These are phyloP conservation scores for Roridomyces roridus DNA, from an alignment of 768 basidiomycete genomes.

Conservation along the genomic window DNA sequence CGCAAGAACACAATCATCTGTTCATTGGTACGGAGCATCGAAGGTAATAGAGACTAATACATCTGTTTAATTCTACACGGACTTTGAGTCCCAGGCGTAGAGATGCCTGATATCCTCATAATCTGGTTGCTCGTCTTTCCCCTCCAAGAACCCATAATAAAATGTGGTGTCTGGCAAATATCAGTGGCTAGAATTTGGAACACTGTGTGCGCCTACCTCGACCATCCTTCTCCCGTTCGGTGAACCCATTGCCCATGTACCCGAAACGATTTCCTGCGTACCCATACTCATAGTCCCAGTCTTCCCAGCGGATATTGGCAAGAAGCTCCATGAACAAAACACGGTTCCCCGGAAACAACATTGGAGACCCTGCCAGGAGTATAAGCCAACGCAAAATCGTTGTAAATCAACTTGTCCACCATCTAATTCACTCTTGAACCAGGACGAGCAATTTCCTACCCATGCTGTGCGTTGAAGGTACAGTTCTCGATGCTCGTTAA, in stretches of 20 bases:
- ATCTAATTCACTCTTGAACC: constrained; percentile 28
- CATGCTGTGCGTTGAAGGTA: constrained; percentile 30
- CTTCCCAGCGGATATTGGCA: constrained; percentile 29
- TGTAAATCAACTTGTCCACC: neutral
- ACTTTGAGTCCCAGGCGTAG: constrained; percentile 19
- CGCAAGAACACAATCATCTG: no score
- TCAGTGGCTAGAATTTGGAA: neutral
- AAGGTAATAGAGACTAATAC: neutral
- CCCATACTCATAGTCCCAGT: constrained; percentile 31
- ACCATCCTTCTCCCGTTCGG: constrained; percentile 27
- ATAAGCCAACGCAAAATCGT: neutral
- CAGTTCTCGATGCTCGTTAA: constrained; percentile 28
- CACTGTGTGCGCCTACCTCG: constrained; percentile 16
- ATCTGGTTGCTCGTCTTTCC: constrained; percentile 28
- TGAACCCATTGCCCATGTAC: constrained; percentile 28
- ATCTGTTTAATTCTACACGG: neutral
- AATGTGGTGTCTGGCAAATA: constrained; percentile 26
- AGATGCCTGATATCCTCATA: constrained; percentile 26
- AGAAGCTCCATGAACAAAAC: constrained; percentile 31
- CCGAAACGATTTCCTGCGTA: constrained; percentile 30
- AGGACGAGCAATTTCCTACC: constrained; percentile 29
- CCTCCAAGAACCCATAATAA: constrained; percentile 31
- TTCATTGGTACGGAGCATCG: neutral
- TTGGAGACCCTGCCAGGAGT: constrained; percentile 18
- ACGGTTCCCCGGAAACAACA: constrained; percentile 31